Base-by-base conservation (phyloP, 2,329 filamentous ascomycete genomes). In the Claviceps africana region DNA sequence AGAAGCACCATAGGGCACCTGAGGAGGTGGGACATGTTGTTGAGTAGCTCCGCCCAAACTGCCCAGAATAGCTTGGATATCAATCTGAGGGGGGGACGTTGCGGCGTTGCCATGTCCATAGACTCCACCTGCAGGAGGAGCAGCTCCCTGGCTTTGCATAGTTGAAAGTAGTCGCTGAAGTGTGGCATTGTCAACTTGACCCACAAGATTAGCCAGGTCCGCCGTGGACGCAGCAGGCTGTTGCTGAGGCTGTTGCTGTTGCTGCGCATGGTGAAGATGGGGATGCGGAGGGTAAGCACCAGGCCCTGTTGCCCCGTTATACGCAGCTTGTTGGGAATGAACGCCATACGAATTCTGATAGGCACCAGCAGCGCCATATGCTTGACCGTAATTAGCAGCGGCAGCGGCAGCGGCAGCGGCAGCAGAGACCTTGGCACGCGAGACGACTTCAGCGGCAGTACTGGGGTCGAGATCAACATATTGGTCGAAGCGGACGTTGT, bases 401-500 rank as follows among this genome's bases (percentile, higher is more conserved):
- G 61, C 56, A 3, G 55, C 55, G 7, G 61, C 57, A 9, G 61
- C 43, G 8, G 61, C 56, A 5, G 55, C 55, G 6, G 61, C 57
- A 11, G 61, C 61, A 2, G 65, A 64, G 11, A 72, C 67, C 65
- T 86, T 90, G 50, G 83, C 79, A 54, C 88, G 80, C 43, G 84
- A 66, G 53, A 95, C 85, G 17, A 97, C 79, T 59, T 94, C 87
- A 17, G 86, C 87, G 4, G 87, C 88, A 46, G 89, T 82, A 6
- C 72, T 67, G 0, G 89, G 86, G 37, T 94, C 85, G 2, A 96
- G 75, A 59, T 90, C 83, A 53, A 85, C 79, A 64, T 97, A 97
- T 64, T 94, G 85, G 60, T 95, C 87, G 64, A 88, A 96, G 44
- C 82, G 81, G 54, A 94, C 82, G 57, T 87, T 89, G 59, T 79